Evolutionary conservation across 371 early-diverging fungal genomes (phyloP).

Genomic region (Coemansia sp.): DNA sequence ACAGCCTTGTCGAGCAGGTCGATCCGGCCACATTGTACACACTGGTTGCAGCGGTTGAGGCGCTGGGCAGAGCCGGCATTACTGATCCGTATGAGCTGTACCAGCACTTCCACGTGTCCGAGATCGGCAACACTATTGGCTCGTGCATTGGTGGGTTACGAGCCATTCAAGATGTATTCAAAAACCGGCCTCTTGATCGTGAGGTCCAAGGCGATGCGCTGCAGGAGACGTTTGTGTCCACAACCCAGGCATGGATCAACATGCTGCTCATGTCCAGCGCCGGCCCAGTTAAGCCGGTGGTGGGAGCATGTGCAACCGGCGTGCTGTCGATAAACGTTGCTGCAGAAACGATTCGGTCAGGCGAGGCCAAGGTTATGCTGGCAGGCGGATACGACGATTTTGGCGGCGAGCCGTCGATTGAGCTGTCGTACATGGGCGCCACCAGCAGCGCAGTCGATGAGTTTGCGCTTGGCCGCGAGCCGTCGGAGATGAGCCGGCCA

Average conservation of each 20-base stretch:
- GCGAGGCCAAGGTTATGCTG: constrained; percentile 92
- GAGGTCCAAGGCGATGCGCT: constrained; percentile 86
- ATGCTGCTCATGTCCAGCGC: constrained; percentile 89
- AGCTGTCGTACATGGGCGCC: constrained; percentile 77
- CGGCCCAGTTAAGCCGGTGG: constrained; percentile 95
- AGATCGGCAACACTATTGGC: constrained; percentile 89
- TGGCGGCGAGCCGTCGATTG: constrained; percentile 87
- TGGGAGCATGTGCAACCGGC: constrained; percentile 95
- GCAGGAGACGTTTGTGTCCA: constrained; percentile 95
- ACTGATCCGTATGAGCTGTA: constrained; percentile 97
- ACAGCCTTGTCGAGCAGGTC: constrained; percentile 88
- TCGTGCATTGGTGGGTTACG: constrained; percentile 88
- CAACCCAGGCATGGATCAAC: constrained; percentile 96
- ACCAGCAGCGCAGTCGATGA: constrained; percentile 88
- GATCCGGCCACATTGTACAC: constrained; percentile 86
- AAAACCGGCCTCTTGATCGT: constrained; percentile 71
- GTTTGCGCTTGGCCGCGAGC: constrained; percentile 84
- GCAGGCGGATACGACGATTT: constrained; percentile 96
- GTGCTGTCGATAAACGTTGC: constrained; percentile 91
- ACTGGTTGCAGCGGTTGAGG: constrained; percentile 91
- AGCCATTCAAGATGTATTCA: constrained; percentile 80
- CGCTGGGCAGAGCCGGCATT: constrained; percentile 87
- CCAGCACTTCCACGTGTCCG: constrained; percentile 93
- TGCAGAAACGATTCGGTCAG: constrained; percentile 84
- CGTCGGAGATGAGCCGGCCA: constrained; percentile 88